These are phyloP conservation scores for Pelargonium australe DNA, from an alignment of 441 rosid genomes.

Conservation along the genomic window DNA sequence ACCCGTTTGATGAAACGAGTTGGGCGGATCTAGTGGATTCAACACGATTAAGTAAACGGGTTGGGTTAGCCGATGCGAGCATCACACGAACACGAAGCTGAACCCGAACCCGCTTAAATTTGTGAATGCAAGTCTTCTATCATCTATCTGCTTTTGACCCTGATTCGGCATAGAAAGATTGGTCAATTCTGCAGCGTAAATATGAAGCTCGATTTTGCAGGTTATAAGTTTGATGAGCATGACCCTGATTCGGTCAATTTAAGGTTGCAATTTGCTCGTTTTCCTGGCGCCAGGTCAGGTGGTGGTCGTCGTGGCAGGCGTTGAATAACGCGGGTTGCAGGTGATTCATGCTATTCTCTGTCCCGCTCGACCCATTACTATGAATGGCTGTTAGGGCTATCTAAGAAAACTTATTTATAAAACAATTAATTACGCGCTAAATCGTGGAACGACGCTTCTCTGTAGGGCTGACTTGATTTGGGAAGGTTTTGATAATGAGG, in stretches of 20 bases:
- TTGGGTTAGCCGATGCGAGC: no score
- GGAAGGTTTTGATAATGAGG: constrained; percentile 32
- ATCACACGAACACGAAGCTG: no score
- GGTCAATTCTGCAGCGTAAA: neutral
- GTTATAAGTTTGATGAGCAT: constrained; percentile 59
- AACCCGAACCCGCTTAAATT: neutral
- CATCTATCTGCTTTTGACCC: neutral
- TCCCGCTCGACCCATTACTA: constrained; percentile 27
- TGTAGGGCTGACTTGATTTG: constrained; percentile 40
- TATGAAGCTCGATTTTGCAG: constrained; percentile 37
- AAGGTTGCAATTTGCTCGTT: constrained; percentile 73
- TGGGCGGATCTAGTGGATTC: no score
- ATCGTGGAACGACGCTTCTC: constrained; percentile 32
- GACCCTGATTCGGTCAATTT: constrained; percentile 51
- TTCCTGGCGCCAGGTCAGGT: constrained; percentile 68
- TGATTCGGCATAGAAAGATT: neutral
- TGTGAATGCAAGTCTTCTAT: neutral
- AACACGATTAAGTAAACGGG: no score
- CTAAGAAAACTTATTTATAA: constrained; percentile 24
- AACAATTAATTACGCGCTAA: constrained; percentile 30
- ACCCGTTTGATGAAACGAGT: no score
- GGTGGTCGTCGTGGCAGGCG: constrained; percentile 61
- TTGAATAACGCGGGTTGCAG: constrained; percentile 35
- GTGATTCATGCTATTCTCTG: constrained; percentile 32
- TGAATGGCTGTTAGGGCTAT: constrained; percentile 28